Evolutionary conservation across 495 filamentous ascomycete species (phyloP), one percentile per base, ranked within the genome.

Genomic region (Penicillium malachiteum): DNA sequence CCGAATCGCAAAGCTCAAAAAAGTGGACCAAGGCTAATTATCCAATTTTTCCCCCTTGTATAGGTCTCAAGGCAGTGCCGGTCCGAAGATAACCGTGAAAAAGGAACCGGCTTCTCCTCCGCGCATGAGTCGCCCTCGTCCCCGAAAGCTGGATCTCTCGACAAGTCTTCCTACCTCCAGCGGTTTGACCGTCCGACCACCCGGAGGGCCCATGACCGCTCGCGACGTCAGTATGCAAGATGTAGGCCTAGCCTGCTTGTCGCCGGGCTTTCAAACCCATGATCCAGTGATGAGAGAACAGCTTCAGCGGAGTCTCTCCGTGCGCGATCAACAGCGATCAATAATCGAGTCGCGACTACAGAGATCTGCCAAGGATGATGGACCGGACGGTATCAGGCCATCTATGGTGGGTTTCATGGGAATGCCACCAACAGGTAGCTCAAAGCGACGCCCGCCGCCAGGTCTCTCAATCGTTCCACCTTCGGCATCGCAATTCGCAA

Each of bases 281-380:
- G 93, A 98, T 72, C 94, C 94, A n/a, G 80, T 87, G 11, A 96
- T 96, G 91, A 84, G 92, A 60, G 91, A 97, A 71, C 93, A 97
- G 66, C 73, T 98, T 55, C 91, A 97, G 69, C 85, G 92, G 61
- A 97, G 94, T 68, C 83, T 97, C 62, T 92, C 89, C 31, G 91
- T 98, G 18, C 83, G 91, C 54, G 95, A 98, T 57, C 92, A 96
- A 62, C 94, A 98, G 69, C 81, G 91, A 54, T 90, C 88, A 51
- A 96, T 98, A 54, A 98, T 98, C 57, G 93, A 97, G 73, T 85
- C 89, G 42, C 84, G 94, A 64, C 78, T 94, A 65, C 92, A 96
- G 60, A 90, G 89, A 63, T 89, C 91, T 11, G 87, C 87, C 34
- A 93, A 91, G 64, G 86, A 88, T 56, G 73, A 78, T 45, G 87